Percentiles rank a stretch among this genome's conserved stretches.
phyloP scores from a whole-genome alignment of 2,329 filamentous ascomycete genomes.

The Grosmannia penicillata region DNA sequence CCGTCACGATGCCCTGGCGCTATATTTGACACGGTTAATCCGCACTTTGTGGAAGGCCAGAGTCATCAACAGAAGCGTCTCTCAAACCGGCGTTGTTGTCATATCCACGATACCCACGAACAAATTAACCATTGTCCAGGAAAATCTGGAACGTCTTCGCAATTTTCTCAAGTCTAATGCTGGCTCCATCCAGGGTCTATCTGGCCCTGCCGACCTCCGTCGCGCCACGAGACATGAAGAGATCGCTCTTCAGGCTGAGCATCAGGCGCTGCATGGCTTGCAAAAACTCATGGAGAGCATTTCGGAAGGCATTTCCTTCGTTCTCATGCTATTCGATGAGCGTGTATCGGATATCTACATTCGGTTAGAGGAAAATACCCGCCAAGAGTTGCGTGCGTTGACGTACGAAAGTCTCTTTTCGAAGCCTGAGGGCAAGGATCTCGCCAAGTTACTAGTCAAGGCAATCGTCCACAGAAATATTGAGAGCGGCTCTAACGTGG shows the following conservation, averaged over 20 bases:
- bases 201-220: constrained; percentile 76
- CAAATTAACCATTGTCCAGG: constrained; percentile 66
- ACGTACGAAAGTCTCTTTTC: constrained; percentile 86
- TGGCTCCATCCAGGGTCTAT: constrained; percentile 80
- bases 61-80: constrained; percentile 63
- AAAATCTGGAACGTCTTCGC: constrained; percentile 62
- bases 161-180: constrained; percentile 80
- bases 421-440: constrained; percentile 61
- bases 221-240: constrained; percentile 79
- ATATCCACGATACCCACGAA: constrained; percentile 47
- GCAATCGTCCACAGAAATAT: constrained; percentile 98
- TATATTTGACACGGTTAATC: constrained; percentile 80
- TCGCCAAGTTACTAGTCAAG: constrained; percentile 90
- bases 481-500: constrained; percentile 89
- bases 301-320: constrained; percentile 92
- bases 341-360: constrained; percentile 75
- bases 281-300: constrained; percentile 78
- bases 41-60: constrained; percentile 75
- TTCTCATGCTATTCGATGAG: constrained; percentile 89
- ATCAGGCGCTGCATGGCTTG: constrained; percentile 78
- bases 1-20: constrained; percentile 71
- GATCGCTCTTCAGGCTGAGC: constrained; percentile 81
- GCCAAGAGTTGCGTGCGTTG: constrained; percentile 55
- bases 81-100: constrained; percentile 45
- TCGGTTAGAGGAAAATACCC: constrained; percentile 55